These are phyloP conservation scores for Colletotrichum noveboracense DNA, from an alignment of 2,329 filamentous ascomycete species.

Conservation along the genomic window DNA sequence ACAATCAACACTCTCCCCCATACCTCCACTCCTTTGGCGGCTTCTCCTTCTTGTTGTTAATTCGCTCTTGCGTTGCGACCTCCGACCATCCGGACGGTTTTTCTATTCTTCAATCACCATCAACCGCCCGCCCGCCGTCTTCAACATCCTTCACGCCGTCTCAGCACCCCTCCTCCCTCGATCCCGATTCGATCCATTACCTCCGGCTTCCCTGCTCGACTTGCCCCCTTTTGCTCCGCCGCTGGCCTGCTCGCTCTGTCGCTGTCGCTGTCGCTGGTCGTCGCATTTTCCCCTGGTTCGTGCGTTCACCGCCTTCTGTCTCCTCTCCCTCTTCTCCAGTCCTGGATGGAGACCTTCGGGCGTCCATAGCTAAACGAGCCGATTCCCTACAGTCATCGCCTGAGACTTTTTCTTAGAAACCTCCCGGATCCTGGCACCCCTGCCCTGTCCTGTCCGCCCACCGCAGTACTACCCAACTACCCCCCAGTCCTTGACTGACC, in stretches of 20 bases:
- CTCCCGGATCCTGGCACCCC: slow-evolving; percentile 21
- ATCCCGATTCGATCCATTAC: slow-evolving; percentile 15
- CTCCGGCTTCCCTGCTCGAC: slow-evolving; percentile 15
- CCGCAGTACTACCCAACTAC: slow-evolving; percentile 14
- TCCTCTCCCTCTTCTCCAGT: slow-evolving; percentile 19
- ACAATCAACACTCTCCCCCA: not conserved
- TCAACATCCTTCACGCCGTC: not conserved
- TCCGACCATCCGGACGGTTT: not conserved
- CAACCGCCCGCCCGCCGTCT: not conserved
- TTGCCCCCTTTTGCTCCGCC: slow-evolving; percentile 11
- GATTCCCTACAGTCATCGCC: slow-evolving; percentile 16
- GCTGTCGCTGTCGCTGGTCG: slow-evolving; percentile 17
- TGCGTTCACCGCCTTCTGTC: slow-evolving; percentile 21
- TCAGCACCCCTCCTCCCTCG: not conserved
- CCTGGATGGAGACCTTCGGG: slow-evolving; percentile 14
- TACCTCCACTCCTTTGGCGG: slow-evolving; percentile 15
- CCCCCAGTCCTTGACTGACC: slow-evolving; percentile 13
- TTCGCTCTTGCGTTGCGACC: not conserved
- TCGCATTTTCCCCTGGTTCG: slow-evolving; percentile 19
- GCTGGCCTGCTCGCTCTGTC: not conserved
- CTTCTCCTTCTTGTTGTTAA: slow-evolving; percentile 12
- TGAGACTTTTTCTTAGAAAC: slow-evolving; percentile 20
- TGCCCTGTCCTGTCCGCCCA: slow-evolving; percentile 20
- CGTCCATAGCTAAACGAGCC: slow-evolving; percentile 20
- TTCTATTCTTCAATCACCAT: not conserved